Evolutionary conservation across 306 rosid species (phyloP).

Genomic region (Sechiopsis laciniata): DNA sequence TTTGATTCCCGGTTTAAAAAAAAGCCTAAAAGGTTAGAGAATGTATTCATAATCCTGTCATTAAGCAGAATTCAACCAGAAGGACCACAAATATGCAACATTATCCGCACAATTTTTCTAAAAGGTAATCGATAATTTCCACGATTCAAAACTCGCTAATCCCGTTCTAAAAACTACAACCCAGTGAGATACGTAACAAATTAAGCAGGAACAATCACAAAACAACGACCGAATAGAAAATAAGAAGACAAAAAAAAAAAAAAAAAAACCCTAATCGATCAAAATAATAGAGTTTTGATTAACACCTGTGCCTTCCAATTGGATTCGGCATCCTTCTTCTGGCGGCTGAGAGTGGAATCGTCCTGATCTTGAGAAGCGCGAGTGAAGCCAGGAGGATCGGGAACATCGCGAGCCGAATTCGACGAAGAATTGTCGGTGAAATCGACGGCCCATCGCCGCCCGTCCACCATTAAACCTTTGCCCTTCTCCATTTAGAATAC

Average conservation of each 20-base stretch:
- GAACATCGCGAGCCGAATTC: conserved; percentile 53
- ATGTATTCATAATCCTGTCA: no score
- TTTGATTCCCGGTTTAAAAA: no score
- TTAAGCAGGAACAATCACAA: not conserved
- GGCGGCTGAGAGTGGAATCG: conserved; percentile 86
- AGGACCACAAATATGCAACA: no score
- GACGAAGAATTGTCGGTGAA: conserved; percentile 67
- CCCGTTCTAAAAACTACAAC: not conserved
- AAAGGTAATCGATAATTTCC: not conserved
- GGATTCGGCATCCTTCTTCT: conserved; percentile 93
- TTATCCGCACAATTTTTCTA: not conserved
- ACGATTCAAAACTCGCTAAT: not conserved
- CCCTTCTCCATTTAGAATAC: conserved; percentile 96
- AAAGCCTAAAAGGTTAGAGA: no score
- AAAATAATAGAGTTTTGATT: not conserved
- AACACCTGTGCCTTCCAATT: conserved; percentile 84
- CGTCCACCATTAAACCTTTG: conserved; percentile 62
- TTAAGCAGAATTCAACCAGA: no score
- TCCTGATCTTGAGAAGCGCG: conserved; percentile 89
- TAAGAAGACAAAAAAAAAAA: not conserved
- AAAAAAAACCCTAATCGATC: not conserved
- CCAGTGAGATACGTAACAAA: not conserved
- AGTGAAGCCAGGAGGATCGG: conserved; percentile 90
- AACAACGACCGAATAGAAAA: not conserved
- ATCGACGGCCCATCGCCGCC: conserved; percentile 88